Evolutionary conservation across 345 rosid genomes (phyloP).

Genomic region (Jatropha curcas): DNA sequence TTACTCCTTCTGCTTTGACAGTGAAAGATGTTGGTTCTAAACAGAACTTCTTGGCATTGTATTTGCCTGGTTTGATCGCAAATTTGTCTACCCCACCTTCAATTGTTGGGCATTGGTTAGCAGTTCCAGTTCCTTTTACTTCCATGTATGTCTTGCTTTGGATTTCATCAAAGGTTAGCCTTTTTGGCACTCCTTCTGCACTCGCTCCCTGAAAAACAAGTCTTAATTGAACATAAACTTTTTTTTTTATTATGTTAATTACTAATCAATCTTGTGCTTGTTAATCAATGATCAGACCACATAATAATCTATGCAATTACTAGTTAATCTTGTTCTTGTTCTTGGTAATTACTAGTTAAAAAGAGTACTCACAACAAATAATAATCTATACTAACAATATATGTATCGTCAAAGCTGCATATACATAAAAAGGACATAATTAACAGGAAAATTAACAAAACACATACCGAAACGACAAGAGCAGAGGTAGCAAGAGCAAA

Average conservation of each 20-base stretch:
- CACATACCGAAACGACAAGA: slow-evolving; percentile 79
- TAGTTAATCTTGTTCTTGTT: too few species aligned
- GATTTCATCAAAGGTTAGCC: slow-evolving; percentile 86
- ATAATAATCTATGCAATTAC: too few species aligned
- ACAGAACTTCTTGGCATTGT: slow-evolving; percentile 81
- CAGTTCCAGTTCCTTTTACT: slow-evolving; percentile 95
- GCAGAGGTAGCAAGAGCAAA: slow-evolving; percentile 96
- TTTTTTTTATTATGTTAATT: too few species aligned
- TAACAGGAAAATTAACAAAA: too few species aligned
- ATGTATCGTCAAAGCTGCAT: too few species aligned
- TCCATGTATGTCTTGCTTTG: slow-evolving; percentile 96
- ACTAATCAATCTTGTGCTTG: too few species aligned
- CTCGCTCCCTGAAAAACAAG: slow-evolving; percentile 61
- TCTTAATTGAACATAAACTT: too few species aligned
- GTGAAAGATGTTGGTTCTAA: slow-evolving; percentile 97
- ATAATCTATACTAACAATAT: too few species aligned
- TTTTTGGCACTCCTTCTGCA: slow-evolving; percentile 88
- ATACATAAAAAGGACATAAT: too few species aligned
- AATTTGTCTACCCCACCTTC: slow-evolving; percentile 77
- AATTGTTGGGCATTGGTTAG: slow-evolving; percentile 86
- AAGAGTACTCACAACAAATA: too few species aligned
- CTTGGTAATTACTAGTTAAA: too few species aligned
- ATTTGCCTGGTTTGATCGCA: slow-evolving; percentile 80
- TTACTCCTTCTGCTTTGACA: slow-evolving; percentile 82
- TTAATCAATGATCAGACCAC: too few species aligned